These are phyloP conservation scores for Solanum piurae DNA, from an alignment of 257 asterid species.

Conservation along the genomic window DNA sequence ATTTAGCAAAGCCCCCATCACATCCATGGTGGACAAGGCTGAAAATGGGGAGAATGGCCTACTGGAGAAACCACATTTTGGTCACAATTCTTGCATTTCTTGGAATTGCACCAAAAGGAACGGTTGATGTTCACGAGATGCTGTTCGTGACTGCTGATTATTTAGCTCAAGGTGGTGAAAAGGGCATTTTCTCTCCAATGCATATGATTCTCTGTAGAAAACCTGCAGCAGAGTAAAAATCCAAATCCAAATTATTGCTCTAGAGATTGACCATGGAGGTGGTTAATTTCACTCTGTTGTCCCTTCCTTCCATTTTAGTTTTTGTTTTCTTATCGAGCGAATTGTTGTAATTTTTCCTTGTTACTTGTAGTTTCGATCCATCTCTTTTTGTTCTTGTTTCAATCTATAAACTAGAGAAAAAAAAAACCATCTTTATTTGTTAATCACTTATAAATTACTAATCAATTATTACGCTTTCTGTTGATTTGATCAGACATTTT, in stretches of 20 bases:
- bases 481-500: not conserved
- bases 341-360: slow-evolving; percentile 3
- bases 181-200: slow-evolving; percentile 74
- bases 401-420: not conserved
- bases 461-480: not conserved
- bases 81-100: slow-evolving; percentile 49
- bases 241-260: not conserved
- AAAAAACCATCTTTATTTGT: not conserved
- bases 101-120: slow-evolving; percentile 73
- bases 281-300: slow-evolving; percentile 8
- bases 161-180: slow-evolving; percentile 61
- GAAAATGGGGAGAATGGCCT: slow-evolving; percentile 71
- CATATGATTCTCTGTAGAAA: slow-evolving; percentile 83
- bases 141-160: slow-evolving; percentile 73
- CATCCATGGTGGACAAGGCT: slow-evolving; percentile 78
- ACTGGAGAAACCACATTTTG: slow-evolving; percentile 72
- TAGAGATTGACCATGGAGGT: slow-evolving; percentile 7
- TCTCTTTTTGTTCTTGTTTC: not conserved
- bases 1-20: slow-evolving; percentile 58
- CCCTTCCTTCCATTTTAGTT: not conserved
- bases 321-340: slow-evolving; percentile 8
- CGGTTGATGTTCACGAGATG: slow-evolving; percentile 78
- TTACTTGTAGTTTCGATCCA: not conserved
- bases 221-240: slow-evolving; percentile 26
- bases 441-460: not conserved